Base-by-base conservation (phyloP, 768 basidiomycete genomes). In the Podaxis mareebaensis region DNA sequence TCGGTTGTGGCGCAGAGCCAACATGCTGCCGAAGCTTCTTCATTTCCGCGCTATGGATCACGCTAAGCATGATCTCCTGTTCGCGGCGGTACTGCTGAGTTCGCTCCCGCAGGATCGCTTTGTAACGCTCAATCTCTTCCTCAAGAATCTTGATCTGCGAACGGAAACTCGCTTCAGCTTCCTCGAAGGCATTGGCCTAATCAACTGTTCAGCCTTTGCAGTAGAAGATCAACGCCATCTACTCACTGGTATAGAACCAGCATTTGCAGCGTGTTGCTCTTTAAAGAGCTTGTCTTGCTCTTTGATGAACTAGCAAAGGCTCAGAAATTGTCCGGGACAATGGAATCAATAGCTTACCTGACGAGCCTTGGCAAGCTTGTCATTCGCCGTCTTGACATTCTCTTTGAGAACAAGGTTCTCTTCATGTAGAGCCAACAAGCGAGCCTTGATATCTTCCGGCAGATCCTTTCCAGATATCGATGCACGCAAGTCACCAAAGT, bases 201-300 rank as follows among this genome's bases (percentile, higher is more conserved):
- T 26, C 12, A 22, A 51, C 49, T 51, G 49, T 46, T 46, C 44
- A 24, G 22, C 3, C 12, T 24, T 15, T 22, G 8, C 12, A 28
- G 11, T 10, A 28, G 22, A 24, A 26, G 22, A 11, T 12, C 24
- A 3, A 26, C 4, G 12, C 12, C 7, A 26, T 2, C 44, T 44
- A 73, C 80, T 65, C 66, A 88, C 88, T 44, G 83, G 74, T 38
- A 78, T 70, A 60, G 75, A 68, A 22, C 77, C 79, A 33, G 76
- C 78, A 67, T 81, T 82, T 56, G 86, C 84, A 4, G 87, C 85
- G 55, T 89, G 87, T 69, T 90, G 89, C 70, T 93, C 91, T 67
- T 90, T 91, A 76, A 95, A 90, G 30, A 94, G 79, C 66, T 91
- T 91, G 76, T 97, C 95, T 73, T 96, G 95, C 36, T 88, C 83